A percentile compares a stretch with the other conserved stretches of the same genome.
Conservation (phyloP, 2,329 filamentous ascomycete species). For the Shiraia bambusicola region DNA sequence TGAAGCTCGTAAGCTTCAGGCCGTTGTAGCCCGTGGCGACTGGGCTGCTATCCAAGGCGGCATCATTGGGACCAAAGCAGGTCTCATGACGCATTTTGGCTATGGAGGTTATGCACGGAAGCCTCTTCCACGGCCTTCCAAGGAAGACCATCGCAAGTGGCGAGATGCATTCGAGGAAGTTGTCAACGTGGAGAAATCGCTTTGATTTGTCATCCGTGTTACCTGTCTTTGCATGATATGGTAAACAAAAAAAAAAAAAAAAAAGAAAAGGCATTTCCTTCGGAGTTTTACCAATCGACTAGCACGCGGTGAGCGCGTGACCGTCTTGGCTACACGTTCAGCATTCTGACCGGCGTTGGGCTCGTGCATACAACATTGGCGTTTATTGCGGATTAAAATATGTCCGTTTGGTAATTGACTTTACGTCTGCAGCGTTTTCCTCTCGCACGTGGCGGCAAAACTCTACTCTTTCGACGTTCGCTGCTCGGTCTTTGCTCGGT, state of each 20-base stretch:
- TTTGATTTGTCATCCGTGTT: conserved; percentile 15
- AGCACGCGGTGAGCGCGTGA: conserved; percentile 7
- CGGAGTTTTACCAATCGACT: background rate
- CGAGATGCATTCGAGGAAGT: conserved; percentile 49
- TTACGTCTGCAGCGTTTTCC: conserved; percentile 12
- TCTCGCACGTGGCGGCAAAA: conserved; percentile 16
- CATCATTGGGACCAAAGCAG: conserved; percentile 69
- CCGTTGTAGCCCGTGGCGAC: conserved; percentile 65
- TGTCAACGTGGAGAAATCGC: conserved; percentile 45
- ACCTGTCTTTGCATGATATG: conserved; percentile 1
- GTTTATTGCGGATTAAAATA: conserved; percentile 15
- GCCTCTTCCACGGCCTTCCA: conserved; percentile 56
- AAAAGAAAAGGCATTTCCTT: conserved; percentile 7
- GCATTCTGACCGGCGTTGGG: conserved; percentile 34
- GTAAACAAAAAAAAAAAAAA: conserved; percentile 6
- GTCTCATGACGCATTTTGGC: conserved; percentile 61
- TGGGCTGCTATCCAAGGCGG: conserved; percentile 70
- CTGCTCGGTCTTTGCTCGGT: no score
- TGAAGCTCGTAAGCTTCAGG: conserved; percentile 66
- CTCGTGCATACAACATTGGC: conserved; percentile 24
- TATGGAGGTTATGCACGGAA: conserved; percentile 65
- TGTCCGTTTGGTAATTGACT: conserved; percentile 6
- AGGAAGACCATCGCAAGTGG: conserved; percentile 45
- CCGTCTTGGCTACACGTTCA: conserved; percentile 10
- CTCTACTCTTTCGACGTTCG: conserved; percentile 8